A percentile compares a stretch with the other conserved stretches of the same genome.
Conservation (phyloP, 345 rosid species). For the Eucalyptus regnans region DNA sequence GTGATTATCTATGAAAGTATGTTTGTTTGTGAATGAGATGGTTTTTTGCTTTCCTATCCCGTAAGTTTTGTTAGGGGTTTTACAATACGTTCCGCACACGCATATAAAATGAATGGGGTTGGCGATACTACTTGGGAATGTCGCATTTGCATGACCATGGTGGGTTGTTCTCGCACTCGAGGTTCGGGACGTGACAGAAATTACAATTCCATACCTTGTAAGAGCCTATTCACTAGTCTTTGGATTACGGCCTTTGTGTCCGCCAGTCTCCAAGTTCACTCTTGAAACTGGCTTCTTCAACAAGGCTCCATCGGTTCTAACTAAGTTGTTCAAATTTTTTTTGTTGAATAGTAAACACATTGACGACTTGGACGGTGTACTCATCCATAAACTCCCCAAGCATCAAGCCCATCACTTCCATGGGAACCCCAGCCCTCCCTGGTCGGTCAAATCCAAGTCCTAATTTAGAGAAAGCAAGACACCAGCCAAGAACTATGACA, state of each 20-base stretch:
- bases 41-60: no score
- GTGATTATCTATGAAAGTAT: no score
- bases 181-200: neutral
- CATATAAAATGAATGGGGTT: no score
- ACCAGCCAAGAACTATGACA: neutral
- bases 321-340: constrained; percentile 31
- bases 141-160: no score
- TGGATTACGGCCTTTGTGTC: neutral
- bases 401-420: constrained; percentile 99
- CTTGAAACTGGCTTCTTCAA: constrained; percentile 41
- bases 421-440: constrained; percentile 99
- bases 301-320: constrained; percentile 29
- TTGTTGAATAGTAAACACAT: constrained; percentile 87
- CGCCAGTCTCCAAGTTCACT: constrained; percentile 34
- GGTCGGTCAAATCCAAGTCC: neutral
- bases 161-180: no score
- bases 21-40: no score
- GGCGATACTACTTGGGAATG: no score
- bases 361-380: constrained; percentile 90
- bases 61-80: no score
- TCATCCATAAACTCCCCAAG: constrained; percentile 97
- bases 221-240: constrained; percentile 34
- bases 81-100: no score
- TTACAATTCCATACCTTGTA: constrained; percentile 6
- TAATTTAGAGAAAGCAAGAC: neutral